Base-by-base conservation (phyloP, 768 basidiomycete species). In the Kwoniella mangroviensis region DNA sequence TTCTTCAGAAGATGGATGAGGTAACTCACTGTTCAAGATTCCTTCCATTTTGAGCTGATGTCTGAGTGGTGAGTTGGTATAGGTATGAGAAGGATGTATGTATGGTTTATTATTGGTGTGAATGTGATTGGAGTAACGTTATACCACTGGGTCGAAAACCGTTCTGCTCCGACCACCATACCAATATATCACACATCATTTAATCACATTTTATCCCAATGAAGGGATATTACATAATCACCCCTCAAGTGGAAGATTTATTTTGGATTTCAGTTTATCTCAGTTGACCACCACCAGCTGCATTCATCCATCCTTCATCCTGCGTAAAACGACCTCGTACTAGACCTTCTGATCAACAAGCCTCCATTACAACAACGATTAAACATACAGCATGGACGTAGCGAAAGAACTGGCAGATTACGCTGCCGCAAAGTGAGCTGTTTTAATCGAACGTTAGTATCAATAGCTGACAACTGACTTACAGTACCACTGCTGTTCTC, bases 401-500 rank as follows among this genome's bases (percentile, higher is more conserved):
- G 90, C 92, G 10, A 87, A 87, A 75, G 88, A 94, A 63, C 87
- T 94, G 19, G 89, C 90, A 58, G 88, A 88, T 17, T 89, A 92
- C 83, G 87, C 88, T 11, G 88, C 88, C 60, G 90, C 90, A 87
- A 86, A 86, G 92, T 90, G 81, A 82, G 90, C 84, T 24, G 21
- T 51, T 19, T 11, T n/a, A 6, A 21, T 41, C 57, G 28, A 43
- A 55, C 24, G 19, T 11, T 43, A 22, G n/a, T n/a, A 6, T 22
- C 34, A 34, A 34, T 34, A 34, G 9, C 43, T 45, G n/a, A 53
- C 45, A 49, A 60, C 78, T 79, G 62, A 24, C n/a, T 55, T 22
- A 22, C 58, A 79, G 79, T 69, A 69, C 80, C 22, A 75, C 79
- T 13, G 58, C 66, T 15, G 59, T 72, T 4, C 69, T 74, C 49